Evolutionary conservation across 202 grass and related monocot species (phyloP).

Genomic region (Carex arenaria): DNA sequence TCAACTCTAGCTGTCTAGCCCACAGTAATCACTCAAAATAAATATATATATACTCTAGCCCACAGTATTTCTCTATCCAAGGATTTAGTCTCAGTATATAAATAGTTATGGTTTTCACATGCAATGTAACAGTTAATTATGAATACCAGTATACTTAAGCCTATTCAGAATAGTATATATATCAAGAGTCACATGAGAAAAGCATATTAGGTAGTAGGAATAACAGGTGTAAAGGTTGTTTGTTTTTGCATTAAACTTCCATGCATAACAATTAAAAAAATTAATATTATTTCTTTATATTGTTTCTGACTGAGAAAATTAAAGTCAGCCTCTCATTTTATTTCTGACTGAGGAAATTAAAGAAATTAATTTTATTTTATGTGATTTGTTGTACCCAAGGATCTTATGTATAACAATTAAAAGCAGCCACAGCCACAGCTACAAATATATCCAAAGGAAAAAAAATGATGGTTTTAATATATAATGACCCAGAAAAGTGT

Average conservation of each 20-base stretch:
- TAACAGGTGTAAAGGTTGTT: background rate
- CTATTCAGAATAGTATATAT: background rate
- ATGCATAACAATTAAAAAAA: background rate
- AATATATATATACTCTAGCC: background rate
- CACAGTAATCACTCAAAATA: background rate
- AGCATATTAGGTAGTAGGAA: background rate
- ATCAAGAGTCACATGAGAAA: conserved; percentile 1
- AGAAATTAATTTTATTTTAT: background rate
- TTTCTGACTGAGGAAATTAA: background rate
- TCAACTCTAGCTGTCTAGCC: background rate
- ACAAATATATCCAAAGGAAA: background rate
- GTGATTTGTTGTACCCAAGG: background rate
- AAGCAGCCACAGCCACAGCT: background rate
- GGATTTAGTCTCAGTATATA: background rate
- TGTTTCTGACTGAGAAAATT: background rate
- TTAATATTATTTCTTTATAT: too few species aligned
- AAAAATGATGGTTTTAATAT: background rate
- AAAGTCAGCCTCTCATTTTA: background rate
- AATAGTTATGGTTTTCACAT: background rate
- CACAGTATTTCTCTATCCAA: background rate
- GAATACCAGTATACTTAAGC: background rate
- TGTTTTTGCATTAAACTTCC: background rate
- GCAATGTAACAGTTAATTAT: background rate
- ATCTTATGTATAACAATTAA: background rate
- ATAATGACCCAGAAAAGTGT: background rate